These are phyloP conservation scores for Primulina huaijiensis DNA, from an alignment of 257 asterid genomes.

Conservation along the genomic window DNA sequence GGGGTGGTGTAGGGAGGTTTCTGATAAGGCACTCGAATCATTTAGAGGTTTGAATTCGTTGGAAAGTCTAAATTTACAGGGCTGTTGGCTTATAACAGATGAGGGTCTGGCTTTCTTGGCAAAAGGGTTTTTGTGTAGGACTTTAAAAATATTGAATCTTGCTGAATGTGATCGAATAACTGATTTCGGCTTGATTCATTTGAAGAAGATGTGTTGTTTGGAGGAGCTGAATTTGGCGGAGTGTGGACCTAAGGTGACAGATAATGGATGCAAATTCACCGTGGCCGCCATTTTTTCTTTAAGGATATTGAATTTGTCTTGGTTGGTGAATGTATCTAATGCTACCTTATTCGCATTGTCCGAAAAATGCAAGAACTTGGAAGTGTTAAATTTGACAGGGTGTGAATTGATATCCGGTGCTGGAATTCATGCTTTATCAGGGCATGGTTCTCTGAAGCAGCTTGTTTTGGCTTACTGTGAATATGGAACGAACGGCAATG, in stretches of 20 bases:
- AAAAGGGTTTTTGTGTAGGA: conserved; percentile 15
- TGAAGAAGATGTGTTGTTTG: conserved; percentile 26
- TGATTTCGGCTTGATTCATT: conserved; percentile 23
- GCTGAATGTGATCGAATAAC: conserved; percentile 36
- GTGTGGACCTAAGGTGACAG: conserved; percentile 33
- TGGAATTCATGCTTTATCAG: conserved; percentile 27
- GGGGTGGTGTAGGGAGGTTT: conserved; percentile 25
- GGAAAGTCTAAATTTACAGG: conserved; percentile 27
- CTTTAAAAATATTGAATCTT: conserved; percentile 25
- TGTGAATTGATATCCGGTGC: conserved; percentile 25
- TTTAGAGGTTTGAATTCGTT: conserved; percentile 23
- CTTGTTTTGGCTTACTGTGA: conserved; percentile 25
- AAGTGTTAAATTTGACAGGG: conserved; percentile 27
- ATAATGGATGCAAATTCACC: conserved; percentile 4
- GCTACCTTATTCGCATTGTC: conserved; percentile 28
- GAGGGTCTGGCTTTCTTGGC: conserved; percentile 26
- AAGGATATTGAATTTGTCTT: conserved; percentile 30
- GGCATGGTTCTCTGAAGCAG: conserved; percentile 24
- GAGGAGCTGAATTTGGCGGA: conserved; percentile 29
- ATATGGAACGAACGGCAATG: conserved; percentile 13
- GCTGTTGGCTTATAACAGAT: conserved; percentile 31
- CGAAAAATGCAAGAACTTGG: conserved; percentile 25
- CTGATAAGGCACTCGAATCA: conserved; percentile 28
- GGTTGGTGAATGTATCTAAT: conserved; percentile 30
- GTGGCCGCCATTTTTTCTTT: conserved; percentile 22